Evolutionary conservation across 257 asterid genomes (phyloP).

Genomic region (Jaltomata sinuosa): DNA sequence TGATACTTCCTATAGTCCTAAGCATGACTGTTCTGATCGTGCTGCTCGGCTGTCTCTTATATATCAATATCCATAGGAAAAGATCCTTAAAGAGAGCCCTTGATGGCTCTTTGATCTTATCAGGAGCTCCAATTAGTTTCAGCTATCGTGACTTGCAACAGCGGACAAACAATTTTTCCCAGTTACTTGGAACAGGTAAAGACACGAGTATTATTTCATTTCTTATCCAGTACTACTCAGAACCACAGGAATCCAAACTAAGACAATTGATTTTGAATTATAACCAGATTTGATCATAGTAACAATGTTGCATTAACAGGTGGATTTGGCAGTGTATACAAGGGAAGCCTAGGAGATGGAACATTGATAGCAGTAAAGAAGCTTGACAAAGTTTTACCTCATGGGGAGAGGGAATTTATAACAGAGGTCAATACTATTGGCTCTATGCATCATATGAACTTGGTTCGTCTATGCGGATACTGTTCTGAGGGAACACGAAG

Average conservation of each 20-base stretch:
- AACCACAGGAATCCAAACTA: not conserved
- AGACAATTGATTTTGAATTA: not conserved
- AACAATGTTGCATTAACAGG: conserved; percentile 33
- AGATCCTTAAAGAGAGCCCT: conserved; percentile 52
- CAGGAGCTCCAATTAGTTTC: conserved; percentile 68
- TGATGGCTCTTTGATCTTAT: conserved; percentile 45
- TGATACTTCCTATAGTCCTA: conserved; percentile 74
- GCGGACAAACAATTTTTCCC: conserved; percentile 52
- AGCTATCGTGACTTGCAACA: conserved; percentile 61
- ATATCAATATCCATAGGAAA: conserved; percentile 37
- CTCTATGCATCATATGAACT: conserved; percentile 91
- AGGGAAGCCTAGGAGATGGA: conserved; percentile 67
- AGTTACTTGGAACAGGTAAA: conserved; percentile 78
- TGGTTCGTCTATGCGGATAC: conserved; percentile 76
- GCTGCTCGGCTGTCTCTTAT: conserved; percentile 50
- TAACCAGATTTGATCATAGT: not conserved
- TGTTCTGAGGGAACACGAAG: conserved; percentile 72
- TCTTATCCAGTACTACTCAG: not conserved
- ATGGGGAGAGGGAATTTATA: conserved; percentile 75
- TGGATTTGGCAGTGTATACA: conserved; percentile 87
- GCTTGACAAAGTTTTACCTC: conserved; percentile 77
- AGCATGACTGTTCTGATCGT: conserved; percentile 50
- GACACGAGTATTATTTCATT: not conserved
- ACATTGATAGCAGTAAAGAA: conserved; percentile 75
- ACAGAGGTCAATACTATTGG: conserved; percentile 87